Evolutionary conservation across 2,329 filamentous ascomycete species (phyloP), one percentile per base, ranked within the genome.

Genomic region (Chrysoporthe austroafricana): DNA sequence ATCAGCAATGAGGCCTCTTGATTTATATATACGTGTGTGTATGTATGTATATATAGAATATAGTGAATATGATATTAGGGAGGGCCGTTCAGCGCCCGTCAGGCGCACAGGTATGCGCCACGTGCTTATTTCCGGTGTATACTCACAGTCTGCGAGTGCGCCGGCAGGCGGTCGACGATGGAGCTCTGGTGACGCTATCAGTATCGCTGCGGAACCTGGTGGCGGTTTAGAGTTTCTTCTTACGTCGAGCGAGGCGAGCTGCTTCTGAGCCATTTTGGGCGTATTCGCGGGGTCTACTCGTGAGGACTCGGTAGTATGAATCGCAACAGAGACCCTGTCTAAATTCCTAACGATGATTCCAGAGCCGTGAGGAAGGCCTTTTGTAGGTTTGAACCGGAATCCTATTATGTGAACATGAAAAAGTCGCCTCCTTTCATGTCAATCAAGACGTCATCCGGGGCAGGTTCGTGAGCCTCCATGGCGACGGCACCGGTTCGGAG

Each of bases 101-200:
- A 39, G 9, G 36, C 9, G 36, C 36, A 39, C 9, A 39, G 36
- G 36, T 39, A 39, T 39, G 36, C 36, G 36, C 1, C 56, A 34
- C 36, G 32, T 8, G 16, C 1, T 34, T 21, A 8, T 34, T 18
- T 21, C 18, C 4, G 44, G 11, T 32, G 14, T 13, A 39, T 48
- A 63, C 68, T 57, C 50, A 70, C 68, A 66, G 88, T 87, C 70
- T 86, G 83, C 13, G 91, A 90, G 72, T 91, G 89, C 32, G 84
- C 78, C 3, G 93, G 92, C 54, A 97, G 90, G 72, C 88, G 86
- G 71, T 88, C 85, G 69, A 86, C 84, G 70, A 93, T 85, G 43
- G 90, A 87, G 67, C 62, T 73, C 67, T 72, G 54, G 39, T 48
- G 46, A 18, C 72, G 68, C 44, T n/a, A 60, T 50, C 44, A 67